These are phyloP conservation scores for Amanita pallidorosea DNA, from an alignment of 768 basidiomycete genomes.

Conservation along the genomic window DNA sequence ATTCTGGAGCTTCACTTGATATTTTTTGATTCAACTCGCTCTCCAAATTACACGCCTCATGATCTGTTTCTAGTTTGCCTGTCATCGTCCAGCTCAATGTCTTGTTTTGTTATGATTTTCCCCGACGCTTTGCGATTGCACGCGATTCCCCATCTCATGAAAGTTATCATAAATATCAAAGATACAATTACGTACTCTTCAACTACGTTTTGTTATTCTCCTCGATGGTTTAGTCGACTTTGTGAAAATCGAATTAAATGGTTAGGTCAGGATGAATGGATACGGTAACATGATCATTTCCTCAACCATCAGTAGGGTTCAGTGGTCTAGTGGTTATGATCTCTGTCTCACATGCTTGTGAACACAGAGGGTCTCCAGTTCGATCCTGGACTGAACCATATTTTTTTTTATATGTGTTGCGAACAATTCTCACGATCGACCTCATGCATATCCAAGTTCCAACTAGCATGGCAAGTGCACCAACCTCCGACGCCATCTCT, in stretches of 20 bases:
- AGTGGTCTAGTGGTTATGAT: constrained; percentile 16
- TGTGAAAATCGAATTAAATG: not conserved
- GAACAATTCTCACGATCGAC: not conserved
- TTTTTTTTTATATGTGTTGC: constrained; percentile 6
- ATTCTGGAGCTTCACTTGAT: not conserved
- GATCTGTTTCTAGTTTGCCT: constrained; percentile 4
- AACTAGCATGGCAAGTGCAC: not conserved
- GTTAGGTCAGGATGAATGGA: too few relatives aligned
- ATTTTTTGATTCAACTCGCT: constrained; percentile 1
- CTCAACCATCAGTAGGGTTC: constrained; percentile 1
- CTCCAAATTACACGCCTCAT: not conserved
- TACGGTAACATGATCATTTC: too few relatives aligned
- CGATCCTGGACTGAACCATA: constrained; percentile 13
- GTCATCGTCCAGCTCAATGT: constrained; percentile 6
- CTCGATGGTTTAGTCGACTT: too few relatives aligned
- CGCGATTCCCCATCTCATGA: constrained; percentile 6
- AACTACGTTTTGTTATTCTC: too few relatives aligned
- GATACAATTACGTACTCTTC: not conserved
- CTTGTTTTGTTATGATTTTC: constrained; percentile 7
- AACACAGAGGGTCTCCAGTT: constrained; percentile 14
- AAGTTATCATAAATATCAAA: constrained; percentile 4
- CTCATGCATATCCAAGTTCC: not conserved
- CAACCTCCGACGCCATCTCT: constrained; percentile 17
- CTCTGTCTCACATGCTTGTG: constrained; percentile 11
- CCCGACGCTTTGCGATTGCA: constrained; percentile 4